These are phyloP conservation scores for Taphrina confusa DNA, from an alignment of 1,139 yeast species.

Conservation along the genomic window DNA sequence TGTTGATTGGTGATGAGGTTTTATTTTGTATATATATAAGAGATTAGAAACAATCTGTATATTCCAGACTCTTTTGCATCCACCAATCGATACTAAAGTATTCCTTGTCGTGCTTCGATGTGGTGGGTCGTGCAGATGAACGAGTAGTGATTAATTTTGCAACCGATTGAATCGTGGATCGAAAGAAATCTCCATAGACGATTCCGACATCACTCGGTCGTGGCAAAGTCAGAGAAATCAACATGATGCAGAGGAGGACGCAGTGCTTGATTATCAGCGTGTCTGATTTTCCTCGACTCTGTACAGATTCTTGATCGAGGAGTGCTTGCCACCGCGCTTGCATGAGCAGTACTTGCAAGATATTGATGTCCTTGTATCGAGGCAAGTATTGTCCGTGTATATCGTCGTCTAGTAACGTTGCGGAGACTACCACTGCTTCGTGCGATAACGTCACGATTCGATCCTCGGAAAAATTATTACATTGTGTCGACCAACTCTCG, in stretches of 20 bases:
- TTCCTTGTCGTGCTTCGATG: too few species aligned
- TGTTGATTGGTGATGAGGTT: background rate
- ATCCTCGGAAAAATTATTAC: too few species aligned
- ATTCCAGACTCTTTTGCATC: background rate
- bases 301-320: too few species aligned
- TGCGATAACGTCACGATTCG: background rate
- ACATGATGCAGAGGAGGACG: conserved; percentile 9
- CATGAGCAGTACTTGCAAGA: background rate
- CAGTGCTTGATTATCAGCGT: background rate
- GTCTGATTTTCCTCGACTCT: too few species aligned
- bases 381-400: background rate
- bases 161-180: background rate
- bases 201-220: conserved; percentile 1
- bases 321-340: background rate
- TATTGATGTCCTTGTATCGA: background rate
- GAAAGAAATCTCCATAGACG: conserved; percentile 3
- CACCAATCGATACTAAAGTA: too few species aligned
- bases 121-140: too few species aligned
- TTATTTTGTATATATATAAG: background rate
- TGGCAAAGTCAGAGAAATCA: background rate
- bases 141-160: too few species aligned
- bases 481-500: background rate
- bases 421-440: background rate
- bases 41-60: conserved; percentile 10
- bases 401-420: background rate